Base-by-base conservation (phyloP, 2,329 filamentous ascomycete genomes). In the Gnomoniopsis sp. region DNA sequence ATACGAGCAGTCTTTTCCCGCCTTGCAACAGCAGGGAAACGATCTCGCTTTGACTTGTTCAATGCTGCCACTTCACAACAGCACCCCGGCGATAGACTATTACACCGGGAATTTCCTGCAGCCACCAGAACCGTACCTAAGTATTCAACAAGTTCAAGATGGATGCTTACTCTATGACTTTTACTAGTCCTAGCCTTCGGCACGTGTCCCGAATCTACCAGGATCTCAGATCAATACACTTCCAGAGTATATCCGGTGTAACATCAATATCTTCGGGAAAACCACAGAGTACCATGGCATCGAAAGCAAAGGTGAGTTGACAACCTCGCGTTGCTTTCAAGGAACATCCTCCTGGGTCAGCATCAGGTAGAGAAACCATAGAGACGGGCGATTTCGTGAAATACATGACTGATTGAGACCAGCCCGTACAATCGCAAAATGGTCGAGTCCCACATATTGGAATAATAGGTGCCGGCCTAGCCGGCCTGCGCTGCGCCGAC, bases 401-500 rank as follows among this genome's bases (percentile, higher is more conserved):
- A 8, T 30, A 8, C 36, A 6, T 3, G 7, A 11, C 36, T 41
- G 12, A 41, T 41, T 41, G 36, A 41, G 12, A n/a, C 36, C 17
- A 41, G 36, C 12, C 12, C 17, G 41, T 33, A 10, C 21, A 19
- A 4, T 22, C 50, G 12, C 26, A 4, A 4, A 58, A 68, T 62
- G 64, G 59, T 36, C 64, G 65, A 38, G 74, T 71, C 58, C 81
- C 82, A 8, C 84, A 85, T 62, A 73, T 91, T 44, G 85, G 83
- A 34, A 75, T 92, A n/a, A 74, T 92, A 43, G 89, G 88, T 19
- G 88, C 87, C 43, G 88, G 88, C 6, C 77, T 91, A 26, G 80
- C 88, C 6, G 88, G 88, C 0, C 75, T 92, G n/a, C 79, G 88
- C 62, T 89, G 87, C 67, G 87, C 88, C 54, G 86, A 90, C 63